phyloP scores from a whole-genome alignment of 116 monocot species.

The Zostera marina region DNA sequence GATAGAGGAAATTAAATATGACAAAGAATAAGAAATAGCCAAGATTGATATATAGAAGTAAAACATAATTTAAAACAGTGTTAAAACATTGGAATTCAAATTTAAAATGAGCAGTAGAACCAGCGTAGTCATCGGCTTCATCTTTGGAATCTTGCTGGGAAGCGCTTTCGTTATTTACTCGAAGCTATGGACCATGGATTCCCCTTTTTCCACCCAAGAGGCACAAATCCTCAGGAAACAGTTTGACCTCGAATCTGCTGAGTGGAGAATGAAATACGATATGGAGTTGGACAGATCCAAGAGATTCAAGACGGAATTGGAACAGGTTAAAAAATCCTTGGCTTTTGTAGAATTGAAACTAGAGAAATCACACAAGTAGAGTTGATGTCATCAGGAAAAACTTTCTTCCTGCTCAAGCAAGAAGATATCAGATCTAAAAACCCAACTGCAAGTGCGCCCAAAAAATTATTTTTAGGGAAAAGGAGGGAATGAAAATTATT shows the following conservation, averaged over 20 bases:
- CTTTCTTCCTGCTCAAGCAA: not conserved
- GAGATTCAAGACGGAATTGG: constrained; percentile 29
- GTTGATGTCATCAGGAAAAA: not conserved
- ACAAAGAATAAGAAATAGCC: no score
- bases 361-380: not conserved
- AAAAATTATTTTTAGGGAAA: no score
- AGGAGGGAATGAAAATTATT: no score
- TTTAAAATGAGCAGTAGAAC: not conserved
- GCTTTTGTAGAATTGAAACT: not conserved
- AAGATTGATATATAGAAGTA: no score
- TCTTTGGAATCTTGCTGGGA: constrained; percentile 9
- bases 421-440: not conserved
- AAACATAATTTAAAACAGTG: no score
- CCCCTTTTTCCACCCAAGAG: constrained; percentile 12
- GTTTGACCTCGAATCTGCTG: constrained; percentile 90
- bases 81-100: no score
- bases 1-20: no score
- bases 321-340: constrained; percentile 7
- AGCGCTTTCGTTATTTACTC: constrained; percentile 11
- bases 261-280: constrained; percentile 90
- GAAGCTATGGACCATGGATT: constrained; percentile 19
- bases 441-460: no score
- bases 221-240: constrained; percentile 35
- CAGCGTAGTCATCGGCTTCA: not conserved
- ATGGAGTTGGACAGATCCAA: constrained; percentile 24